Evolutionary conservation across 1,284 basidiomycete genomes (phyloP).

Genomic region (Trichosporon faecale): DNA sequence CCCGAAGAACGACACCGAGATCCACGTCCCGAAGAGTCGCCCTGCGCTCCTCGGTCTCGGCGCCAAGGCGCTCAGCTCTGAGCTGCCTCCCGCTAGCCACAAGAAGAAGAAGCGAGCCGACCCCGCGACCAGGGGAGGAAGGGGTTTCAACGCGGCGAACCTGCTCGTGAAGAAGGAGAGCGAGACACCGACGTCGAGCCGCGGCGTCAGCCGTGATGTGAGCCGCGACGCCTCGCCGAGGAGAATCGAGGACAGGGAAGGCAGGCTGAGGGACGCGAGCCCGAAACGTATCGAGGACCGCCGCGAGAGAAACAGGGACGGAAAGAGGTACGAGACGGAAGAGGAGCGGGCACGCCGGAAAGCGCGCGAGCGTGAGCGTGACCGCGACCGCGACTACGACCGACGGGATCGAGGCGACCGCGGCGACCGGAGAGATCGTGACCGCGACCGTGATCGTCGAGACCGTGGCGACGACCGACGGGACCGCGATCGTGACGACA

Average conservation of each 20-base stretch:
- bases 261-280: conserved; percentile 29
- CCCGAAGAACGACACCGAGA: conserved; percentile 62
- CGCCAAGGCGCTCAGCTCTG: conserved; percentile 62
- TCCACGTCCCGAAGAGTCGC: conserved; percentile 74
- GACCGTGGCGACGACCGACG: conserved; percentile 26
- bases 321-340: conserved; percentile 32
- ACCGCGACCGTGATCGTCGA: conserved; percentile 12
- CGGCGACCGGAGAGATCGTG: conserved; percentile 26
- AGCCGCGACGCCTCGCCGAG: conserved; percentile 20
- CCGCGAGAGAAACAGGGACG: conserved; percentile 22
- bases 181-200: conserved; percentile 19
- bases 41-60: conserved; percentile 85
- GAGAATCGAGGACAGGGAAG: conserved; percentile 30
- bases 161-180: conserved; percentile 29
- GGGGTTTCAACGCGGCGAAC: conserved; percentile 45
- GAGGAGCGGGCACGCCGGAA: conserved; percentile 38
- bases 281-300: conserved; percentile 15
- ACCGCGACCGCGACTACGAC: conserved; percentile 13
- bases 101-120: conserved; percentile 32
- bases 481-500: conserved; percentile 11
- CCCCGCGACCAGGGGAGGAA: conserved; percentile 39
- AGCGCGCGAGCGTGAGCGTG: conserved; percentile 33
- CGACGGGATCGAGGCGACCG: conserved; percentile 28
- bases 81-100: conserved; percentile 32
- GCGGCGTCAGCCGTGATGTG: conserved; percentile 26